Evolutionary conservation across 2,329 filamentous ascomycete species (phyloP).

Genomic region (Fusarium citri): DNA sequence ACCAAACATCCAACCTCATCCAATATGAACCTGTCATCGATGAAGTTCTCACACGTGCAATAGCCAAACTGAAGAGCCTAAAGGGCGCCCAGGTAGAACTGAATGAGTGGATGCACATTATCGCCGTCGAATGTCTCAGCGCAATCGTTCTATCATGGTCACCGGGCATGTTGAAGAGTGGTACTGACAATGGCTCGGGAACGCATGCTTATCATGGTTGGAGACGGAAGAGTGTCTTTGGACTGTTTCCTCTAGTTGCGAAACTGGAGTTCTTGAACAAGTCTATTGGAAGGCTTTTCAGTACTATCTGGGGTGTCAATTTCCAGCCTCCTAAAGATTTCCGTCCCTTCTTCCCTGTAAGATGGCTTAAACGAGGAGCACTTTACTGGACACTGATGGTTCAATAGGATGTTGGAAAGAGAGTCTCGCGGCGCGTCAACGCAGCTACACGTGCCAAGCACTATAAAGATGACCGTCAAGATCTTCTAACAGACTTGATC

Average conservation of each 20-base stretch:
- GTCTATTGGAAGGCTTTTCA: constrained; percentile 54
- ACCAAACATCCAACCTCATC: constrained; percentile 56
- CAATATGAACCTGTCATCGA: constrained; percentile 58
- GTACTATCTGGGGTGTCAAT: constrained; percentile 58
- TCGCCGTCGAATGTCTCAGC: constrained; percentile 63
- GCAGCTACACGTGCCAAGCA: constrained; percentile 45
- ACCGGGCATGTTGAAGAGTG: constrained; percentile 58
- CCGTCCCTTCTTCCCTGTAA: constrained; percentile 62
- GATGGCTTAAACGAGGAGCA: constrained; percentile 1
- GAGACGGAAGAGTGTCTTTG: constrained; percentile 65
- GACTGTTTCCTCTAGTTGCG: constrained; percentile 59
- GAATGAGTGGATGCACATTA: constrained; percentile 68
- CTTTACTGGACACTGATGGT: neutral
- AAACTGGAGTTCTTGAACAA: constrained; percentile 55
- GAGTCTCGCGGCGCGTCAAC: constrained; percentile 52
- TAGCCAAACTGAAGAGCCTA: constrained; percentile 53
- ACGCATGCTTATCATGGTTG: constrained; percentile 62
- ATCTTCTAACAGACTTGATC: constrained; percentile 61
- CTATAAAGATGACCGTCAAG: constrained; percentile 49
- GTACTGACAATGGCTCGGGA: constrained; percentile 61
- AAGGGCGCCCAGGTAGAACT: constrained; percentile 58
- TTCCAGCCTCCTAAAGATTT: constrained; percentile 59
- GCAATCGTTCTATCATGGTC: constrained; percentile 65
- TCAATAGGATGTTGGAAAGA: constrained; percentile 50
- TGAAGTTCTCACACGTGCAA: constrained; percentile 51